Evolutionary conservation across 2,329 filamentous ascomycete genomes (phyloP).

Genomic region (Dendryphion nanum): DNA sequence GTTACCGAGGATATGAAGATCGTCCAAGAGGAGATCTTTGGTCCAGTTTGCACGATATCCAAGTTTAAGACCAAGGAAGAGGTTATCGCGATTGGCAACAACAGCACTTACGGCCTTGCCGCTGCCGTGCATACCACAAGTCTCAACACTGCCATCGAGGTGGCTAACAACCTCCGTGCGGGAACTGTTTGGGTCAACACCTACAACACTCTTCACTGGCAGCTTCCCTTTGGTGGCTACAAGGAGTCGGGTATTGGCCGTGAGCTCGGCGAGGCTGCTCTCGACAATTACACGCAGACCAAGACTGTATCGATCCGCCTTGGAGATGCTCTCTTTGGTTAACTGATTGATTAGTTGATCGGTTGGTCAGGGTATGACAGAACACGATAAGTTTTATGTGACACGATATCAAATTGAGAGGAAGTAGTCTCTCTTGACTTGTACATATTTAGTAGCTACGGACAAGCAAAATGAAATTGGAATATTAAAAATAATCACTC

Average conservation of each 20-base stretch:
- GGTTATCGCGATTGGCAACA: constrained; percentile 69
- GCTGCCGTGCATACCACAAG: constrained; percentile 75
- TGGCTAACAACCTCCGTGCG: constrained; percentile 68
- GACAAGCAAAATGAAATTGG: too few relatives aligned
- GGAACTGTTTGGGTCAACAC: constrained; percentile 68
- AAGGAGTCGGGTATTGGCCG: constrained; percentile 51
- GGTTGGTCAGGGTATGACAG: neutral
- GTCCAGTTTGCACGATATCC: constrained; percentile 72
- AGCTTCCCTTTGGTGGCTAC: constrained; percentile 56
- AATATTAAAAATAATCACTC: too few relatives aligned
- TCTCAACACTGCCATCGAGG: constrained; percentile 75
- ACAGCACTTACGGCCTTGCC: constrained; percentile 73
- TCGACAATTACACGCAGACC: constrained; percentile 47
- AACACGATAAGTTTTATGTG: neutral
- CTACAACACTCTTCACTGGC: constrained; percentile 72
- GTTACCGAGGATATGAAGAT: constrained; percentile 71
- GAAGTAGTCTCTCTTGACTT: neutral
- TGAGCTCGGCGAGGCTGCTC: constrained; percentile 50
- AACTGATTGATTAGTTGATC: constrained; percentile 6
- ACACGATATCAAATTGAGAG: neutral
- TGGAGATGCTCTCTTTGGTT: constrained; percentile 52
- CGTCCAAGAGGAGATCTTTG: constrained; percentile 79
- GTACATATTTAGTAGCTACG: neutral
- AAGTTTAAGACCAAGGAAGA: constrained; percentile 76
- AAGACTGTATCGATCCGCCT: constrained; percentile 49